Evolutionary conservation across 2,329 filamentous ascomycete species (phyloP).

Genomic region (Tolypocladium tropicale): DNA sequence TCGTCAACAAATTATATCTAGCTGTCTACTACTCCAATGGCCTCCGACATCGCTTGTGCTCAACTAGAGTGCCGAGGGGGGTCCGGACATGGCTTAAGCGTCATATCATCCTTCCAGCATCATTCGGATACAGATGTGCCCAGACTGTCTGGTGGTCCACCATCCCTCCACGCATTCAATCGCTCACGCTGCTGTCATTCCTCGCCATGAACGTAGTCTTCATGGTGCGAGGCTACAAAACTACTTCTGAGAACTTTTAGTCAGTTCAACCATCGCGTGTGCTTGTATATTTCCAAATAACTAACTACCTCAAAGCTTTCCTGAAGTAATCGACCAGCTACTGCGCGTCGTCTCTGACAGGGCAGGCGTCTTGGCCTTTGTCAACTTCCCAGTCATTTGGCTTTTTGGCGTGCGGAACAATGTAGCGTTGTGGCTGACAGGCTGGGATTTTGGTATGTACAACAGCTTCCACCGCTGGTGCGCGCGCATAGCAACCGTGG

Average conservation of each 20-base stretch:
- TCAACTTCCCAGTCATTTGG: constrained; percentile 55
- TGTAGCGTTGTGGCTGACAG: constrained; percentile 53
- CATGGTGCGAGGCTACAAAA: constrained; percentile 24
- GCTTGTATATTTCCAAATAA: constrained; percentile 2
- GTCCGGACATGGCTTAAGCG: constrained; percentile 18
- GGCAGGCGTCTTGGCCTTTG: constrained; percentile 53
- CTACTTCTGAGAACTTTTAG: constrained; percentile 29
- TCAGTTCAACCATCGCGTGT: constrained; percentile 8
- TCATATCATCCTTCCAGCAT: constrained; percentile 26
- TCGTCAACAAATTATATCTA: constrained; percentile 17
- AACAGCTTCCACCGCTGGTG: constrained; percentile 60
- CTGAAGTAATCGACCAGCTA: constrained; percentile 18
- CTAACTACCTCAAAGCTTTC: constrained; percentile 20
- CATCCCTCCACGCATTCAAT: constrained; percentile 32
- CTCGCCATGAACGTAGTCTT: constrained; percentile 26
- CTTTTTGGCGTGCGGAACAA: constrained; percentile 60
- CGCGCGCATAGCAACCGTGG: constrained; percentile 49
- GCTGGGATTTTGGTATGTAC: constrained; percentile 58
- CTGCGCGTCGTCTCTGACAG: constrained; percentile 51
- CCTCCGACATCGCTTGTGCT: neutral
- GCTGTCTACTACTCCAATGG: constrained; percentile 4
- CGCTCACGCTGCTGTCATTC: constrained; percentile 26
- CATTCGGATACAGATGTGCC: constrained; percentile 31
- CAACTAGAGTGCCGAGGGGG: neutral
- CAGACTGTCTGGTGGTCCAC: constrained; percentile 35